Conservation (phyloP, 345 rosid species). For the rapeseed (Brassica napus) region DNA sequence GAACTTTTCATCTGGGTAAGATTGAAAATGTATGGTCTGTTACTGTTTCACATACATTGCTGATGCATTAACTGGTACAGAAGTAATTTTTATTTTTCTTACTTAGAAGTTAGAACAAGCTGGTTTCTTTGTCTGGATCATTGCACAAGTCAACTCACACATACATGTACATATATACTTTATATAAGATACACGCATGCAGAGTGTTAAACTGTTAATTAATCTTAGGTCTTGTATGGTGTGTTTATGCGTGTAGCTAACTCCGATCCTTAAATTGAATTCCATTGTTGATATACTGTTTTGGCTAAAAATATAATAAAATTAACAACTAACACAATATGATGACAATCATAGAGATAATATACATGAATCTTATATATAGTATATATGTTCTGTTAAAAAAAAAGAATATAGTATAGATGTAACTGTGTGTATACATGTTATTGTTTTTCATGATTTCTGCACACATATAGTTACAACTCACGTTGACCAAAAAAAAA, state of each 20-base stretch:
- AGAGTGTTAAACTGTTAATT: neutral
- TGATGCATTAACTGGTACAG: conserved; percentile 31
- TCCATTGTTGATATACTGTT: neutral
- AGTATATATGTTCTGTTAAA: too few relatives aligned
- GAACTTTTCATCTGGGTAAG: conserved; percentile 8
- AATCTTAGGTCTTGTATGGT: conserved; percentile 31
- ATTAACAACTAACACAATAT: neutral
- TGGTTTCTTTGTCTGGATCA: conserved; percentile 31
- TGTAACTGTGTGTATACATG: neutral
- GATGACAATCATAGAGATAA: neutral
- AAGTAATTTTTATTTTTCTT: neutral
- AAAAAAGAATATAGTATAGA: neutral
- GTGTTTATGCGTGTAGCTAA: conserved; percentile 22
- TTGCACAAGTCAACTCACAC: conserved; percentile 11
- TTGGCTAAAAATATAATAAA: neutral
- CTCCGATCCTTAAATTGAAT: neutral
- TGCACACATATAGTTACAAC: neutral
- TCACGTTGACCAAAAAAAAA: too few relatives aligned
- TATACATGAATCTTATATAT: neutral
- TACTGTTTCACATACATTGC: conserved; percentile 29
- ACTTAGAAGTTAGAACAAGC: neutral
- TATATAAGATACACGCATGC: conserved; percentile 4
- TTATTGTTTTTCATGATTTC: neutral
- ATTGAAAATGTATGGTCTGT: conserved; percentile 33
- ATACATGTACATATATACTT: neutral